A percentile compares a stretch with the other conserved stretches of the same genome.
These are phyloP conservation scores for Climacium dendroides DNA, from an alignment of 225 moss, liverwort and hornwort species.

Conservation along the genomic window DNA sequence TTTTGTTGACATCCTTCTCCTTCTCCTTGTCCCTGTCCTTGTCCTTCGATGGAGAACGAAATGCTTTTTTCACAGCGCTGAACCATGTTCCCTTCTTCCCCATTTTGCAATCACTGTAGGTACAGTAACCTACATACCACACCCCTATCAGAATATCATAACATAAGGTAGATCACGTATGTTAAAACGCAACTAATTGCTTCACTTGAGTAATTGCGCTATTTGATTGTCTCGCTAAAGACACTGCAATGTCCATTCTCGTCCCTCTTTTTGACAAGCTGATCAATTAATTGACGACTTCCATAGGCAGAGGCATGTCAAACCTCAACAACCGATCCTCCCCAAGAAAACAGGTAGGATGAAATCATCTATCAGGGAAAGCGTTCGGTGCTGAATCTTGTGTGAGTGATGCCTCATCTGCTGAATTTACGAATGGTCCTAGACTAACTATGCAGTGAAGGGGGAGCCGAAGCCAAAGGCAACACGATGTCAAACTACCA, in stretches of 20 bases:
- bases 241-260: not conserved
- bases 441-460: not conserved
- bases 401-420: not conserved
- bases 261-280: not conserved
- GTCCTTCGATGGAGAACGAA: slow-evolving; percentile 62
- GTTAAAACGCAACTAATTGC: not conserved
- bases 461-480: not conserved
- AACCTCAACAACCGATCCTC: not conserved
- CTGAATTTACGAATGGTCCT: not conserved
- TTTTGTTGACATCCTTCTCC: slow-evolving; percentile 34
- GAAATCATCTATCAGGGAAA: not conserved
- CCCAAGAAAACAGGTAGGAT: not conserved
- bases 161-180: not conserved
- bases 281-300: not conserved
- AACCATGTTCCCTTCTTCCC: slow-evolving; percentile 83
- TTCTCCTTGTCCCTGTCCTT: slow-evolving; percentile 43
- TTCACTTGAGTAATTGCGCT: not conserved
- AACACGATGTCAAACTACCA: not conserved
- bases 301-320: not conserved
- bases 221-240: not conserved
- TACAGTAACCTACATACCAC: not conserved
- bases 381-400: not conserved
- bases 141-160: not conserved
- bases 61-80: slow-evolving; percentile 78
- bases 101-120: slow-evolving; percentile 16